Base-by-base conservation (phyloP, 768 basidiomycete genomes). In the Wakefieldia striispora region DNA sequence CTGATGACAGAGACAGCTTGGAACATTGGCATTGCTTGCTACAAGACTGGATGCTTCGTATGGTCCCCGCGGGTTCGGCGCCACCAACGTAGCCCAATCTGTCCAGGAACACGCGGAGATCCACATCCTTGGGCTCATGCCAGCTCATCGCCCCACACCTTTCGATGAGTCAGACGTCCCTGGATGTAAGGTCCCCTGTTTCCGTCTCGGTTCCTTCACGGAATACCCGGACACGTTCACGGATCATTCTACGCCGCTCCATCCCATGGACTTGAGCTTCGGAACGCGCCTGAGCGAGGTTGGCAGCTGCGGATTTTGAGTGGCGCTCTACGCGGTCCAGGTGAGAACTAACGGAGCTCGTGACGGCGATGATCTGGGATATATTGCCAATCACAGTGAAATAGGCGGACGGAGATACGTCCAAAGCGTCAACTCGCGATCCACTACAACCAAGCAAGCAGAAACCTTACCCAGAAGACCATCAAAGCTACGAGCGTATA, bases 211-310 rank as follows among this genome's bases (percentile, higher is more conserved):
- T 35, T 31, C 13, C 21, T 45, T 76, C 61, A 21, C 37, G 50
- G 21, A 50, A 51, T 5, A 40, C 75, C 49, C 60, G 66, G 14
- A 81, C 81, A 4, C 76, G 73, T 51, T 73, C 71, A 27, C 74
- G 70, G 50, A 87, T 75, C 48, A 75, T 75, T 38, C 65, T 67
- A 41, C 83, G 72, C 43, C 84, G 68, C 53, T 79, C 76, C 35
- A 70, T 72, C 1, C 86, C 84, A 35, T 76, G 63, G 53, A 80
- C 74, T 37, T 71, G 67, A 7, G 83, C 82, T 31, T 85, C 85
- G 13, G 64, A 61, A 16, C 81, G 75, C 4, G 83, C 86, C 49
- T 79, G 74, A 0, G 80, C 74, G 17, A 88, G 75, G 53, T 84
- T 85, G 9, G 68, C 66, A 1, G 75, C 78, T 0, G 86, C 87